Evolutionary conservation across 2,329 filamentous ascomycete genomes (phyloP), one percentile per base, ranked within the genome.

Genomic region (Talaromyces pinophilus): DNA sequence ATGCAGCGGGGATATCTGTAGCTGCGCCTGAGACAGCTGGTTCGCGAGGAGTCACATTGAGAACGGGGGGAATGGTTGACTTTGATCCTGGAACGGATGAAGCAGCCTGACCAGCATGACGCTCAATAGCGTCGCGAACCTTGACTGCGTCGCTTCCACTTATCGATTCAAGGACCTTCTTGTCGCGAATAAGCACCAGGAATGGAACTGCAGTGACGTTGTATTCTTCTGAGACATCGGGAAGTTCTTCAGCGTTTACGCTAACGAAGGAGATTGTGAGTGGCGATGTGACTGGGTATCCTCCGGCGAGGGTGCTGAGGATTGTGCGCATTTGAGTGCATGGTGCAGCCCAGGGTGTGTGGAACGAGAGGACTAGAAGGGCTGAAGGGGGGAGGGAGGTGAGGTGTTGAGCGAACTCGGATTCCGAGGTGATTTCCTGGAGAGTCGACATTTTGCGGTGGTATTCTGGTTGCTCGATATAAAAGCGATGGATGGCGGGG

Each of bases 161-260:
- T 69, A 99, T 88, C 3, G 90, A 91, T 79, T 97, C 92, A 67
- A 98, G 80, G 15, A 92, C 87, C 75, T 90, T 82, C 69, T 89
- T 88, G 73, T 89, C 87, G 71, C 90, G 89, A 73, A 94, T 84
- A 50, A 98, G 86, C 33, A 97, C 92, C 30, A 98, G 87, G 79
- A 92, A 97, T 0, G 95, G 95, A 15, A 99, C 95, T 5, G 94
- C 93, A 3, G 92, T 93, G 63, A 99, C 94, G 73, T 97, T 90
- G 85, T 97, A 98, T 48, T 87, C 84, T 81, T 99, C 95, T 72
- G 91, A 93, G 72, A 98, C 87, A 69, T 98, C 93, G 72, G 91
- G 91, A 52, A 98, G 85, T 71, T 97, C 93, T 82, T 99, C 95
- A 68, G 95, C 95, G 79, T 99, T 93, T 80, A 99, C 86, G 69